Evolutionary conservation across 2,329 filamentous ascomycete species (phyloP), one percentile per base, ranked within the genome.

Genomic region (Lachnellula cervina): DNA sequence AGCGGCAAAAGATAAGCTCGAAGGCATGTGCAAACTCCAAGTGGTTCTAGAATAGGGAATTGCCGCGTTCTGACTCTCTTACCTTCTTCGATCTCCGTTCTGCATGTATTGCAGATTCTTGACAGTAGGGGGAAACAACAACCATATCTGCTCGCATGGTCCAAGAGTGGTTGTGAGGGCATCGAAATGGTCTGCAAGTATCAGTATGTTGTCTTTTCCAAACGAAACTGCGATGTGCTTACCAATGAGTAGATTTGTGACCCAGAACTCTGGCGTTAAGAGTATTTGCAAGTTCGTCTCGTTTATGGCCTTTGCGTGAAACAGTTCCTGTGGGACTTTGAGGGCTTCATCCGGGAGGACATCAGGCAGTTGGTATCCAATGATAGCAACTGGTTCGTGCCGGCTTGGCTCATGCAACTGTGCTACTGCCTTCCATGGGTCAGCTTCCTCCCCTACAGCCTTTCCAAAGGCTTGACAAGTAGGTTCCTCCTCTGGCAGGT

Each of bases 241-340:
- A 56, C 56, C 58, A 1, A 62, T 53, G 21, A 59, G 60, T 1
- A 60, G 45, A 25, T 62, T 58, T 5, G 59, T 54, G 43, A 35
- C 16, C 3, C 44, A 34, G 44, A 38, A 59, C 34, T 55, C 54
- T 13, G 59, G 57, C 3, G 59, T 59, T 17, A 62, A 42, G 6
- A 62, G 32, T 1, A 62, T 13, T 32, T 60, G 58, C 23, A 52
- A 38, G 13, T 57, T 54, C 9, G 9, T 21, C 42, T 42, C 21
- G 53, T 49, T 5, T 47, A 42, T 28, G 34, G 46, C 4, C 51
- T 35, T 19, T 58, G 58, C 14, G 57, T 49, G 16, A 32, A 49
- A 14, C 55, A 37, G 17, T n/a, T 35, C 3, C 53, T 14, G 8
- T 17, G 53, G 19, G 17, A 21, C 13, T 49, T 44, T 11, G 38